Conservation (phyloP, 306 rosid species). For the Oemleria cerasiformis region DNA sequence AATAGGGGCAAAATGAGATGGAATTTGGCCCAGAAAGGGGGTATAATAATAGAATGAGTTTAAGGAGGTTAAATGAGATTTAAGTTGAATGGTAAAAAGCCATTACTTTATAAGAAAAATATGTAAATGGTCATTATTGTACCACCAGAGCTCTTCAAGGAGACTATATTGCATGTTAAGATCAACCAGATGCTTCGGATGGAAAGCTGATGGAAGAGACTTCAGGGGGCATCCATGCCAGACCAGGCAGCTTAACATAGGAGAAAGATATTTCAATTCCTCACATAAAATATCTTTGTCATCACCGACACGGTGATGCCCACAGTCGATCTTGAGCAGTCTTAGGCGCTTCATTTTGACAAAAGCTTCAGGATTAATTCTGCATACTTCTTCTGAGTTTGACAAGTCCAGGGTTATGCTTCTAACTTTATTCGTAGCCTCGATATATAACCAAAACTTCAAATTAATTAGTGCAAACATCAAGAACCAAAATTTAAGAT, state of each 20-base stretch:
- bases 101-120: too few relatives aligned
- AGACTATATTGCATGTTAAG: constrained; percentile 15
- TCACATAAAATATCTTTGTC: too few relatives aligned
- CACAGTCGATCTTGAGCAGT: constrained; percentile 15
- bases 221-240: constrained; percentile 25
- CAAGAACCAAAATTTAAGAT: too few relatives aligned
- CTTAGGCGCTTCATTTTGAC: constrained; percentile 21
- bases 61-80: too few relatives aligned
- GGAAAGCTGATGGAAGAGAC: not conserved
- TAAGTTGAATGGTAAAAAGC: too few relatives aligned
- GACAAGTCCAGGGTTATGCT: constrained; percentile 6
- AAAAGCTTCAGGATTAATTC: constrained; percentile 16
- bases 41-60: too few relatives aligned
- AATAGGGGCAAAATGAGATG: too few relatives aligned
- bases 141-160: constrained; percentile 5
- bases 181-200: constrained; percentile 16
- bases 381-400: not conserved
- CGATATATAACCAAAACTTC: too few relatives aligned
- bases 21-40: too few relatives aligned
- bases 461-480: not conserved
- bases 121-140: not conserved
- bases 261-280: constrained; percentile 3
- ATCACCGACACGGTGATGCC: too few relatives aligned
- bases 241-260: constrained; percentile 10
- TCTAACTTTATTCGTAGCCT: constrained; percentile 23